Evolutionary conservation across 2,329 filamentous ascomycete species (phyloP), one percentile per base, ranked within the genome.

Genomic region (Sporothrix euskadiensis): DNA sequence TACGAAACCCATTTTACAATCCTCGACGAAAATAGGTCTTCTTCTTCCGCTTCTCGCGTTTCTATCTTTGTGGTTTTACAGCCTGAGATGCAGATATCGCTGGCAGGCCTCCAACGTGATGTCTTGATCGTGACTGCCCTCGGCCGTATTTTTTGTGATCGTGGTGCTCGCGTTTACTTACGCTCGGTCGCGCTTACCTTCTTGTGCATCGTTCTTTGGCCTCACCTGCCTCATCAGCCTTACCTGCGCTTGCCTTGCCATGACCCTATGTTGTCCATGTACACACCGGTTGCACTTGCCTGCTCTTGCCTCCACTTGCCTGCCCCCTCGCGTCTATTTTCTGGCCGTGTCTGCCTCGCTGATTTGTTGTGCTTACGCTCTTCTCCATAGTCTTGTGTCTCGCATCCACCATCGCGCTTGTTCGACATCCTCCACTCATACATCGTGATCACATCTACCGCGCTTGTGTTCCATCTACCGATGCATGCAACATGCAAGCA

Each of bases 271-370:
- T 49, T 14, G 44, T 44, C 41, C 12, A 44, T 19, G 59, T 41
- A 9, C 26, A 26, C 35, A 44, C 9, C 59, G 59, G 44, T 66
- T 47, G 63, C 63, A 26, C 26, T 26, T 26, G 26, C 26, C 26
- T 26, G 26, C 26, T 1, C 26, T 26, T 26, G 26, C 26, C 26
- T 26, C 1, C 26, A 32, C 63, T 49, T 66, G 39, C 63, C 41
- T 39, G 26, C 26, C 52, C 44, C 26, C 22, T 52, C 26, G 44
- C 44, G 65, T 26, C 26, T 66, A 49, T 49, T 49, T 0, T 66
- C 16, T 66, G 22, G 26, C 44, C 44, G 44, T 52, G 44, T 69
- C 16, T 69, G 65, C 65, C 65, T 69, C 30, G 65, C 47, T 69
- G 39, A 44, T n/a, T 19, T 3, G 2, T 3, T 54, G 16, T 49